A percentile compares a stretch with the other conserved stretches of the same genome.
Conservation (phyloP, 2,329 filamentous ascomycete species). For the Trichoderma brevicompactum region DNA sequence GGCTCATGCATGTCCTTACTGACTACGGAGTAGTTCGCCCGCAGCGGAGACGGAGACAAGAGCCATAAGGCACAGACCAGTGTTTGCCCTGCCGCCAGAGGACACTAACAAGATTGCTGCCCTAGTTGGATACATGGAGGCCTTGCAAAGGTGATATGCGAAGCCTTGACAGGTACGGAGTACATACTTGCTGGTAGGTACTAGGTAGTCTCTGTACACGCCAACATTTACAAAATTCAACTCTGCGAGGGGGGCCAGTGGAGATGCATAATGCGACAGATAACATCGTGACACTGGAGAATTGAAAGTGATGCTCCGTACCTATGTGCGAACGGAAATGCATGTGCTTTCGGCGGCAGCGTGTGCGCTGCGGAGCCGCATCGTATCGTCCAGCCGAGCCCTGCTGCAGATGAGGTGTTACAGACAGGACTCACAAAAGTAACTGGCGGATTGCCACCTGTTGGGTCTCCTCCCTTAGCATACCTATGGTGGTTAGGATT, state of each 20-base stretch:
- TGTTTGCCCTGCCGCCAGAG: slow-evolving; percentile 8
- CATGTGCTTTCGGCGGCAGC: background rate
- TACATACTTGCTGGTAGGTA: too few relatives aligned
- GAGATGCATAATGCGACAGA: slow-evolving; percentile 18
- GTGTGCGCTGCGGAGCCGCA: slow-evolving; percentile 16
- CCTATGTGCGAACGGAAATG: background rate
- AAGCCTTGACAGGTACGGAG: slow-evolving; percentile 17
- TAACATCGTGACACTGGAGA: slow-evolving; percentile 7
- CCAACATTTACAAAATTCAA: background rate
- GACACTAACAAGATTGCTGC: slow-evolving; percentile 22
- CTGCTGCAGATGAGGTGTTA: slow-evolving; percentile 2
- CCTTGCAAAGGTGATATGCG: slow-evolving; percentile 15
- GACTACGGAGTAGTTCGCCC: slow-evolving; percentile 26
- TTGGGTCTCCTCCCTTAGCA: background rate
- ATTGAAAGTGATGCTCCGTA: background rate
- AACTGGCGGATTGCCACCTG: background rate
- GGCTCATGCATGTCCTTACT: slow-evolving; percentile 23
- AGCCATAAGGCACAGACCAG: slow-evolving; percentile 24
- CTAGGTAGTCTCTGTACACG: background rate
- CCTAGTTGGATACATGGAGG: slow-evolving; percentile 22
- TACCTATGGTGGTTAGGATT: background rate
- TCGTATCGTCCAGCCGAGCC: slow-evolving; percentile 2
- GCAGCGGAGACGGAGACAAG: slow-evolving; percentile 26
- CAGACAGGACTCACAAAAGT: background rate
- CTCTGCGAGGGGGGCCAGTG: slow-evolving; percentile 8